phyloP scores from a whole-genome alignment of 163 green algal species.

The Trebouxiophyceae sp. region DNA sequence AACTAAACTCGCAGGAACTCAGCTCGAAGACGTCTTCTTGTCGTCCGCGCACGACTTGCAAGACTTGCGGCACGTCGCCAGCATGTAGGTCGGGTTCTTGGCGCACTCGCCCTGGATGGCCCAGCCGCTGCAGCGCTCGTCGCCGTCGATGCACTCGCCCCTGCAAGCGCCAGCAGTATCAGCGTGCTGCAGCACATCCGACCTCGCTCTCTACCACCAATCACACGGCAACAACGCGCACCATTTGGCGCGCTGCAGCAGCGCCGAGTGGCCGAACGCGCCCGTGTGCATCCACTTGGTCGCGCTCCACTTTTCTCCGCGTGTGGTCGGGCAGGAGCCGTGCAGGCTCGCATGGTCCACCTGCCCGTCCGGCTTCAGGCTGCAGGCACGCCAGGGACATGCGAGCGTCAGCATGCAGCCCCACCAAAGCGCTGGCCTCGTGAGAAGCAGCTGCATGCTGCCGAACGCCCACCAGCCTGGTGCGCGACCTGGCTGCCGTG shows the following conservation, averaged over 20 bases:
- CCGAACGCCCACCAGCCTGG: too few species aligned
- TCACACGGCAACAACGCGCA: neutral
- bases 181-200: neutral
- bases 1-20: too few species aligned
- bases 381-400: conserved; percentile 12
- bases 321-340: conserved; percentile 51
- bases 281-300: conserved; percentile 54
- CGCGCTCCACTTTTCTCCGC: conserved; percentile 48
- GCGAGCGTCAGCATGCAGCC: too few species aligned
- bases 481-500: too few species aligned
- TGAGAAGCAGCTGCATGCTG: too few species aligned
- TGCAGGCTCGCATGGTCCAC: conserved; percentile 46
- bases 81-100: conserved; percentile 30
- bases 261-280: conserved; percentile 14
- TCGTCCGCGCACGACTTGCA: conserved; percentile 14
- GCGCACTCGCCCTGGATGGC: conserved; percentile 17
- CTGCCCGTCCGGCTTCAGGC: conserved; percentile 30
- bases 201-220: neutral
- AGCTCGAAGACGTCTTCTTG: neutral
- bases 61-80: conserved; percentile 12
- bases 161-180: conserved; percentile 5
- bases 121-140: conserved; percentile 17
- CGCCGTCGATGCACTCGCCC: conserved; percentile 21
- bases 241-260: conserved; percentile 20
- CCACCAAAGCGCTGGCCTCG: too few species aligned